Evolutionary conservation across 2,329 filamentous ascomycete species (phyloP).

Genomic region (Microthyrium microscopicum): DNA sequence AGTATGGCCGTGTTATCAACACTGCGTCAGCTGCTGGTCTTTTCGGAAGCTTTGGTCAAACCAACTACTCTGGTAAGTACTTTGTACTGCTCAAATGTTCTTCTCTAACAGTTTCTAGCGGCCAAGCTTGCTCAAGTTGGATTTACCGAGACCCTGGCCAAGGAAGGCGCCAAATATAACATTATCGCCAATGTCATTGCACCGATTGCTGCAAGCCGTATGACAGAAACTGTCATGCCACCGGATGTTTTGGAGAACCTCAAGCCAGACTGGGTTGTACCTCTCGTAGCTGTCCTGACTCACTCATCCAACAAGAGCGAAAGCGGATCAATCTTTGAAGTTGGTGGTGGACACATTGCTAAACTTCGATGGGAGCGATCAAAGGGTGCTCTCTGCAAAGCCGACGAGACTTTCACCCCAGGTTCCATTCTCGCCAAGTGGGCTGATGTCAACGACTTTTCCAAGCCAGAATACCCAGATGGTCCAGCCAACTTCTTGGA

Average conservation of each 20-base stretch:
- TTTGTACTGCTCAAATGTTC: constrained; percentile 8
- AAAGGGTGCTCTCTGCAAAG: constrained; percentile 69
- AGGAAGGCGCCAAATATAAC: constrained; percentile 89
- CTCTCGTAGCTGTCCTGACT: constrained; percentile 64
- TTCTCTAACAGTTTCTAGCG: constrained; percentile 30
- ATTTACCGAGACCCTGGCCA: constrained; percentile 85
- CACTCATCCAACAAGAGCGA: constrained; percentile 62
- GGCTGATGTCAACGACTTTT: constrained; percentile 70
- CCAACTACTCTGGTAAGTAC: constrained; percentile 66
- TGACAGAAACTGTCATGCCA: constrained; percentile 82
- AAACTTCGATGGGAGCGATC: constrained; percentile 86
- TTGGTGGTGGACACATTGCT: constrained; percentile 69
- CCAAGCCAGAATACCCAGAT: constrained; percentile 61
- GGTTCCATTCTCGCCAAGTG: constrained; percentile 73
- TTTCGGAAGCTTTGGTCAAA: constrained; percentile 89
- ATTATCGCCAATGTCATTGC: constrained; percentile 81
- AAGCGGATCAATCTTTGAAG: constrained; percentile 74
- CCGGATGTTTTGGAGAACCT: constrained; percentile 64
- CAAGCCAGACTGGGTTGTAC: constrained; percentile 81
- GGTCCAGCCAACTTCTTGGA: constrained; percentile 79
- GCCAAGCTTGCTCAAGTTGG: constrained; percentile 83
- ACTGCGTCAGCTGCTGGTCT: constrained; percentile 91
- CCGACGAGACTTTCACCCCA: constrained; percentile 69
- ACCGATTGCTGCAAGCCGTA: constrained; percentile 75
- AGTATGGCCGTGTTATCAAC: constrained; percentile 93